These are phyloP conservation scores for Neurospora africana DNA, from an alignment of 495 filamentous ascomycete genomes.

Conservation along the genomic window DNA sequence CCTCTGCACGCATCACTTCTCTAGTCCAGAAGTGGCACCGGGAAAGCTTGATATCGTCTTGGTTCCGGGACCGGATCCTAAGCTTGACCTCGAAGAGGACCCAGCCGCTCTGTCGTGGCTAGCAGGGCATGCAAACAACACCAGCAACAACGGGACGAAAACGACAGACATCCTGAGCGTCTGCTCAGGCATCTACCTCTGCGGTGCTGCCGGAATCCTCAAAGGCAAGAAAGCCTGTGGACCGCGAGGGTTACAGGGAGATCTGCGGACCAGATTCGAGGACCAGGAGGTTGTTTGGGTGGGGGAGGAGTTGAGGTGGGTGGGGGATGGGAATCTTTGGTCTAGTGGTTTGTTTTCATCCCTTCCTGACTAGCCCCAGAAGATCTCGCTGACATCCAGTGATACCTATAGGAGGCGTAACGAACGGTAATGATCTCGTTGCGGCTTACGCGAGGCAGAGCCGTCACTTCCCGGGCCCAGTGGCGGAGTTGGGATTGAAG, in stretches of 20 bases:
- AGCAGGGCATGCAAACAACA: conserved; percentile 23
- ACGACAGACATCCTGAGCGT: conserved; percentile 41
- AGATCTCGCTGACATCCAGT: not conserved
- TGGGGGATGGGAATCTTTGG: conserved; percentile 51
- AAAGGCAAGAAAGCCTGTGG: conserved; percentile 39
- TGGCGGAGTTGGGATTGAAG: conserved; percentile 38
- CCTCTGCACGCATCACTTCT: conserved; percentile 29
- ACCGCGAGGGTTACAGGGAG: conserved; percentile 38
- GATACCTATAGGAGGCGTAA: conserved; percentile 24
- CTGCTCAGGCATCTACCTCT: conserved; percentile 42
- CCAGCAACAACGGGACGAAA: conserved; percentile 3
- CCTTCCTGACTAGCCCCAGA: not conserved
- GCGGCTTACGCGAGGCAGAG: conserved; percentile 40
- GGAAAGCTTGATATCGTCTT: conserved; percentile 44
- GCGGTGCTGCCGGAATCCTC: conserved; percentile 40
- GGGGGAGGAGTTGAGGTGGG: conserved; percentile 38
- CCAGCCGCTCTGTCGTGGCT: conserved; percentile 36
- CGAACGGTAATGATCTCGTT: conserved; percentile 53
- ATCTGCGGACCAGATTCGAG: conserved; percentile 34
- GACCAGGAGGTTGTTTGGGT: conserved; percentile 29
- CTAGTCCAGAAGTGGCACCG: conserved; percentile 31
- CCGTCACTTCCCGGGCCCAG: conserved; percentile 30
- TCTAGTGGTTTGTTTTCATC: conserved; percentile 39
- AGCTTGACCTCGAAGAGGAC: conserved; percentile 11
- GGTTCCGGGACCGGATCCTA: conserved; percentile 43